Conservation (phyloP, 805 yeast genomes). For the Barnettozyma sucrosica region DNA sequence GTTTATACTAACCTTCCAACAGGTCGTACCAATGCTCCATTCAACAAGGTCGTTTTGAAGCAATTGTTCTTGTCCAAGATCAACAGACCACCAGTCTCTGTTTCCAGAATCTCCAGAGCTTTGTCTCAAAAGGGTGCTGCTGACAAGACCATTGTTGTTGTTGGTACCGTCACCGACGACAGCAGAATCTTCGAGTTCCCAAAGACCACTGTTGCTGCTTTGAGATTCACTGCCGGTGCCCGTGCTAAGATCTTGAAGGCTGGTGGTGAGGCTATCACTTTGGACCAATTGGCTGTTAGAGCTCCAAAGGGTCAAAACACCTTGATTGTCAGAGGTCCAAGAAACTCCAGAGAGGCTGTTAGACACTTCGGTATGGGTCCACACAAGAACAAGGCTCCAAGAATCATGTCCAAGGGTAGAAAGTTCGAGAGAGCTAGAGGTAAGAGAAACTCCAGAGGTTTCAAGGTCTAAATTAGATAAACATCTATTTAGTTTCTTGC, state of each 20-base stretch:
- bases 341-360: constrained; percentile 98
- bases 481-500: constrained; percentile 2
- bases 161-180: constrained; percentile 99
- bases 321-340: constrained; percentile 96
- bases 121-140: constrained; percentile 78
- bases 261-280: constrained; percentile 99
- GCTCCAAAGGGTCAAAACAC: constrained; percentile 99
- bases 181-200: constrained; percentile 90
- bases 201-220: constrained; percentile 97
- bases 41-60: constrained; percentile 95
- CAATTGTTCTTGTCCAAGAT: constrained; percentile 95
- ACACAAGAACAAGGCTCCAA: constrained; percentile 99
- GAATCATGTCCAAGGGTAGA: constrained; percentile 95
- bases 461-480: constrained; percentile 82
- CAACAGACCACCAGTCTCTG: constrained; percentile 99
- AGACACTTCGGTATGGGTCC: constrained; percentile 99
- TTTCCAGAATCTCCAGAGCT: constrained; percentile 84
- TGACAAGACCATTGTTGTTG: constrained; percentile 92
- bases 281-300: constrained; percentile 98
- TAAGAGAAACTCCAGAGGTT: constrained; percentile 98
- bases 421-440: constrained; percentile 99
- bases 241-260: constrained; percentile 94
- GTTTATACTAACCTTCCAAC: constrained; percentile 32
- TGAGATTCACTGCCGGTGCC: constrained; percentile 99
- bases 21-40: constrained; percentile 98